Evolutionary conservation across 2,329 filamentous ascomycete genomes (phyloP).

Genomic region (Blumeria hordei): DNA sequence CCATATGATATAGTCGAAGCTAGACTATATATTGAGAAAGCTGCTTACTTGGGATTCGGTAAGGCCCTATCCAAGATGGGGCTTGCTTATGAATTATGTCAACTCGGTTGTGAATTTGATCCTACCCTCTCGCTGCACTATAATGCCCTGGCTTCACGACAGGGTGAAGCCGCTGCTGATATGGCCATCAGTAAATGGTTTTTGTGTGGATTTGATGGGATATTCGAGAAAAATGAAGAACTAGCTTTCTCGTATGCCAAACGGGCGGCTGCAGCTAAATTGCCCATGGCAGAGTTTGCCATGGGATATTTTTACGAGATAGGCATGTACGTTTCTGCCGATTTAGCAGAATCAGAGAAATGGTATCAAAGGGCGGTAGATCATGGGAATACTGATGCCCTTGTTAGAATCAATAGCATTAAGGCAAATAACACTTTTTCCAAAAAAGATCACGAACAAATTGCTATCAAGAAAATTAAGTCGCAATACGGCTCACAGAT

Average conservation of each 20-base stretch:
- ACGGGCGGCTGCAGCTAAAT: slow-evolving; percentile 55
- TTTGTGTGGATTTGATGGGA: slow-evolving; percentile 73
- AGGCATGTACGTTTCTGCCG: slow-evolving; percentile 71
- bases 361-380: slow-evolving; percentile 85
- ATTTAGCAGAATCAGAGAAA: slow-evolving; percentile 53
- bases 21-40: slow-evolving; percentile 81
- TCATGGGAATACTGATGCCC: slow-evolving; percentile 78
- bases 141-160: slow-evolving; percentile 74
- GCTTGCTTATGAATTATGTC: slow-evolving; percentile 80
- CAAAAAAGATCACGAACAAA: slow-evolving; percentile 77
- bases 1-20: slow-evolving; percentile 49
- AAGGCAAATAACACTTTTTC: slow-evolving; percentile 63
- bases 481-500: slow-evolving; percentile 49
- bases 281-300: slow-evolving; percentile 84
- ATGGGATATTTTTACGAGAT: slow-evolving; percentile 96
- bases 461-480: slow-evolving; percentile 72
- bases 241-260: slow-evolving; percentile 79
- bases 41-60: slow-evolving; percentile 82
- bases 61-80: slow-evolving; percentile 97
- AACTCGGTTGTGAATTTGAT: slow-evolving; percentile 84
- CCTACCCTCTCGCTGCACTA: slow-evolving; percentile 85
- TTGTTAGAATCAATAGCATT: slow-evolving; percentile 60
- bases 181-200: slow-evolving; percentile 98
- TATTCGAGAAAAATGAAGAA: slow-evolving; percentile 90
- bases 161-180: slow-evolving; percentile 81